Percentiles rank a stretch among this genome's conserved stretches.
phyloP scores from a whole-genome alignment of 345 rosid species.

The Luvunga scandens region DNA sequence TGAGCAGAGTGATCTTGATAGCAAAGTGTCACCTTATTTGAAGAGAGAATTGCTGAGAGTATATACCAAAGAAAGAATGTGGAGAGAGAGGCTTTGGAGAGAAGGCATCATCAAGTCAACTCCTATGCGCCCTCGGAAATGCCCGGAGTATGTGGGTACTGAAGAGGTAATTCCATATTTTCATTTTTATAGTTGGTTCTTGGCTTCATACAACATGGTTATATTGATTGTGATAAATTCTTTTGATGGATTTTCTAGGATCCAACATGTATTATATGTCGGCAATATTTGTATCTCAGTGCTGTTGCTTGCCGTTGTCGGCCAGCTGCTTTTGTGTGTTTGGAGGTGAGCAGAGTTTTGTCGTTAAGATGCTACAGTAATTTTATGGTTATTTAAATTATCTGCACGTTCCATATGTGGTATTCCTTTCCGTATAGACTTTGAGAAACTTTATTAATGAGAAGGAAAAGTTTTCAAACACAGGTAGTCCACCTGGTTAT shows the following conservation, averaged over 20 bases:
- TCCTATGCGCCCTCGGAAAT: slow-evolving; percentile 60
- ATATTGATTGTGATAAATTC: slow-evolving; percentile 12
- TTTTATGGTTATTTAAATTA: background rate
- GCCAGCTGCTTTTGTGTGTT: slow-evolving; percentile 79
- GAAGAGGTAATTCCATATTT: slow-evolving; percentile 62
- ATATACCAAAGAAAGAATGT: slow-evolving; percentile 60
- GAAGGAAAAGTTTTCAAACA: background rate
- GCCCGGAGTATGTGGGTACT: slow-evolving; percentile 76
- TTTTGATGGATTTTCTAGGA: slow-evolving; percentile 53
- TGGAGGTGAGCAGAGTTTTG: slow-evolving; percentile 61
- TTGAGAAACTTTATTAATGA: background rate
- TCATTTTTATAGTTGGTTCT: background rate
- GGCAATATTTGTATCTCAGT: slow-evolving; percentile 85
- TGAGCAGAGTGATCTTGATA: slow-evolving; percentile 45
- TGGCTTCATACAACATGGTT: background rate
- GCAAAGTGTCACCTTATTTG: slow-evolving; percentile 58
- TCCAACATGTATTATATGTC: slow-evolving; percentile 85
- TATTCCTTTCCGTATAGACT: background rate
- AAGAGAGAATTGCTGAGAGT: slow-evolving; percentile 72
- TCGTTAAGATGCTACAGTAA: background rate
- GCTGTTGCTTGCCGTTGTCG: slow-evolving; percentile 75
- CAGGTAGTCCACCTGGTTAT: background rate
- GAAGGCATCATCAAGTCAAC: slow-evolving; percentile 78
- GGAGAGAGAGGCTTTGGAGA: slow-evolving; percentile 87
- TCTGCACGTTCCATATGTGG: background rate